phyloP scores from a whole-genome alignment of 176 grass and related monocot species.

The Musa itinerans region DNA sequence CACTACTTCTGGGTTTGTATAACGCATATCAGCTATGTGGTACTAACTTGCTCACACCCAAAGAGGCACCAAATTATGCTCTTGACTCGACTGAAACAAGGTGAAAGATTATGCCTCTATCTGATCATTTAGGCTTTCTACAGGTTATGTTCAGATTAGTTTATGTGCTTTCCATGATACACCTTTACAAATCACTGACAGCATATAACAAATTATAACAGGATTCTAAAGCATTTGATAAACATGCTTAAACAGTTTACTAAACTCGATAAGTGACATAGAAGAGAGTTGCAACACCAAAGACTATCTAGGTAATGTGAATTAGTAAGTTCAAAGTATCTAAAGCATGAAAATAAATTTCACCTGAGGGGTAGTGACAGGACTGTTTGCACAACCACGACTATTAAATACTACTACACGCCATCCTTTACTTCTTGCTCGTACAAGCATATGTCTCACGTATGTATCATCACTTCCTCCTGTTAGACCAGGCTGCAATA shows the following conservation, averaged over 20 bases:
- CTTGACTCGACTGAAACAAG: not conserved
- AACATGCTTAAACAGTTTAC: not conserved
- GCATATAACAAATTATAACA: no score
- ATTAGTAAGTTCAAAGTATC: not conserved
- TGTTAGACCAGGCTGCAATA: slow-evolving; percentile 74
- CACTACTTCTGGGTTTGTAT: no score
- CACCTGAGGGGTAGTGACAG: slow-evolving; percentile 87
- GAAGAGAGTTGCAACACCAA: no score
- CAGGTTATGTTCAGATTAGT: no score
- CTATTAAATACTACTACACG: slow-evolving; percentile 86
- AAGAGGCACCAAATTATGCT: no score
- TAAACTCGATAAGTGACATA: not conserved
- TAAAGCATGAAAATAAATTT: not conserved
- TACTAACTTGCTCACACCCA: no score
- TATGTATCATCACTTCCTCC: slow-evolving; percentile 94
- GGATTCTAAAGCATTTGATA: not conserved
- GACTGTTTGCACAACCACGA: slow-evolving; percentile 79
- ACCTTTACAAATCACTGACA: no score
- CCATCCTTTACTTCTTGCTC: slow-evolving; percentile 86
- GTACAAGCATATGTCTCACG: slow-evolving; percentile 92
- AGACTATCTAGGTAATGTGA: no score
- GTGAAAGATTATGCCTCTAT: not conserved
- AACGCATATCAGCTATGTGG: no score
- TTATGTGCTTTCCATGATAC: no score
- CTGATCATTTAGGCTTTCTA: no score